Conservation (phyloP, 2,329 filamentous ascomycete genomes). For the Grosmannia penicillata region DNA sequence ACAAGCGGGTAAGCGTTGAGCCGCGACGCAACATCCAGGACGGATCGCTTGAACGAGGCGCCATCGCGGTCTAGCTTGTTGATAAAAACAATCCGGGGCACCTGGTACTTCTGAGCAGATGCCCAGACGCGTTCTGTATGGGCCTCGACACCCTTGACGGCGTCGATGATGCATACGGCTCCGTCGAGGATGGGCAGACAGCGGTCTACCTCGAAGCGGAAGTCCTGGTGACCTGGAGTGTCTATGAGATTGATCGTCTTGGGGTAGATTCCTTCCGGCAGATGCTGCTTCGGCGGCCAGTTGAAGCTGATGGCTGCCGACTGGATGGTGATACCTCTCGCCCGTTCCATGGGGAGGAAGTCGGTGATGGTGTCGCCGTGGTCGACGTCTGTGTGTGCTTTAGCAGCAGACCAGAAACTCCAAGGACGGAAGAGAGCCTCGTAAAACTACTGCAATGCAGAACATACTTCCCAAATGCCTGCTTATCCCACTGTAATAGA, state of each 20-base stretch:
- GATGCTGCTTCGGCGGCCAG: conserved; percentile 50
- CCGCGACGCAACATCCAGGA: conserved; percentile 69
- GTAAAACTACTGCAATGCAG: not conserved
- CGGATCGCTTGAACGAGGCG: conserved; percentile 67
- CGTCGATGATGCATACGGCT: conserved; percentile 21
- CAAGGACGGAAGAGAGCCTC: not conserved
- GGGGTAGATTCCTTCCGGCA: conserved; percentile 23
- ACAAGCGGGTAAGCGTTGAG: conserved; percentile 77
- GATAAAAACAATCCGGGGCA: conserved; percentile 68
- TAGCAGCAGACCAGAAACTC: not conserved
- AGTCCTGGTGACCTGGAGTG: conserved; percentile 92
- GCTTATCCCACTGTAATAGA: conserved; percentile 88
- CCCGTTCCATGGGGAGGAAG: conserved; percentile 83
- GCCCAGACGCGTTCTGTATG: conserved; percentile 95
- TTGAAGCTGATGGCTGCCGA: conserved; percentile 91
- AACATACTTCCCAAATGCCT: conserved; percentile 58
- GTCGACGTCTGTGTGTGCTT: conserved; percentile 56
- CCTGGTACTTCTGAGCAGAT: conserved; percentile 72
- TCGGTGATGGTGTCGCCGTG: conserved; percentile 95
- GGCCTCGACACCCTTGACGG: conserved; percentile 56
- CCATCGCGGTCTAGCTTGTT: conserved; percentile 80
- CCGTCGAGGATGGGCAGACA: conserved; percentile 41
- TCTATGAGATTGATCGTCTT: conserved; percentile 86
- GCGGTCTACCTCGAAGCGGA: conserved; percentile 88
- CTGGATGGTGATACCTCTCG: conserved; percentile 92